phyloP scores from a whole-genome alignment of 2,329 filamentous ascomycete species.

The Ceratocystis huliohia region DNA sequence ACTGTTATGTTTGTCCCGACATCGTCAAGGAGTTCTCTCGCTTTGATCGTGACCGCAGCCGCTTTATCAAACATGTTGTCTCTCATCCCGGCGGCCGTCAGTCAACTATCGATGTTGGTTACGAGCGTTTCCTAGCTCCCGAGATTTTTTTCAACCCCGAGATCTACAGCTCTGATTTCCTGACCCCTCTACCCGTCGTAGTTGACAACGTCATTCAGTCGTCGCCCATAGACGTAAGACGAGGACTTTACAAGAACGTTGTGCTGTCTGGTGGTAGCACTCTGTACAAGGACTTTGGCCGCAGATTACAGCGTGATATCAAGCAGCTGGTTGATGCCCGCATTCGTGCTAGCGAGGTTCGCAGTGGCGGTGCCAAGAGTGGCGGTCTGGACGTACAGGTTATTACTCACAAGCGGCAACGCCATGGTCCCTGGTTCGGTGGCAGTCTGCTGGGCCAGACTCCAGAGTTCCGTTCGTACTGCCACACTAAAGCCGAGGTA shows the following conservation, averaged over 20 bases:
- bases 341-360: constrained; percentile 81
- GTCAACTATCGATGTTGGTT: constrained; percentile 82
- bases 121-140: constrained; percentile 93
- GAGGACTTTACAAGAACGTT: constrained; percentile 99
- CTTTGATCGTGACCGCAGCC: constrained; percentile 83
- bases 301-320: constrained; percentile 91
- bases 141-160: constrained; percentile 99
- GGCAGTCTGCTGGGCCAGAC: constrained; percentile 93
- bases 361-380: constrained; percentile 82
- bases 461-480: constrained; percentile 96
- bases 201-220: constrained; percentile 96
- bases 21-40: constrained; percentile 97
- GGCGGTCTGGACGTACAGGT: constrained; percentile 94
- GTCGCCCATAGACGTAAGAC: constrained; percentile 90
- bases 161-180: constrained; percentile 97
- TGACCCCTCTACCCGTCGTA: constrained; percentile 85
- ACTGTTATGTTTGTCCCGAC: constrained; percentile 96
- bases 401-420: constrained; percentile 92
- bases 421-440: constrained; percentile 97
- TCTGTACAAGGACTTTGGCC: constrained; percentile 95
- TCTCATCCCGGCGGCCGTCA: constrained; percentile 74
- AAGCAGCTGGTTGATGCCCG: constrained; percentile 87
- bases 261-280: constrained; percentile 94
- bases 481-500: constrained; percentile 77
- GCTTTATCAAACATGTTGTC: constrained; percentile 83